Conservation (phyloP, 2,329 filamentous ascomycete species). For the Xylogone sp. region DNA sequence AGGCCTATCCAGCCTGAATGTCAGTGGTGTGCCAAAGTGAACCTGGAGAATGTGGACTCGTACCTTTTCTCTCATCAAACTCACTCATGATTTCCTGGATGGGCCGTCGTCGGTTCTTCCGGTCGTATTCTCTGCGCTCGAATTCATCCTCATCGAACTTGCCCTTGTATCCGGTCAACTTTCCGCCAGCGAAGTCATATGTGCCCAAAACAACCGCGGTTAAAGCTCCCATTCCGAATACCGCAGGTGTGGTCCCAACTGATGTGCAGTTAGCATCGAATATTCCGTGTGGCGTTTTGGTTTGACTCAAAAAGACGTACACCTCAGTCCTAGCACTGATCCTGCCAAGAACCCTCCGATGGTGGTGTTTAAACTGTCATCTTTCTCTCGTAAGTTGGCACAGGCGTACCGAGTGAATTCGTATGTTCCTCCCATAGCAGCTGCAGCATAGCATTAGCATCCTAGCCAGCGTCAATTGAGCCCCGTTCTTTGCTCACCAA, state of each 20-base stretch:
- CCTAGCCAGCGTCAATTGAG: background rate
- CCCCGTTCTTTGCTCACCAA: constrained; percentile 48
- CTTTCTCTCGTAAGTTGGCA: constrained; percentile 65
- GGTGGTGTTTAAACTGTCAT: constrained; percentile 62
- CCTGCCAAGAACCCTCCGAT: constrained; percentile 65
- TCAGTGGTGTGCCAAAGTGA: constrained; percentile 6
- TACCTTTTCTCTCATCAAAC: constrained; percentile 69
- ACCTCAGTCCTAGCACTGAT: constrained; percentile 54
- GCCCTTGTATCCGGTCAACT: constrained; percentile 46
- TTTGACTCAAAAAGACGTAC: constrained; percentile 37
- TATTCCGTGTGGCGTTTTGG: too few relatives aligned
- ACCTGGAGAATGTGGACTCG: background rate
- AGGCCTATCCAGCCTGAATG: constrained; percentile 51
- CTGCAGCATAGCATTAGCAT: constrained; percentile 34
- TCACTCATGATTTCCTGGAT: constrained; percentile 63
- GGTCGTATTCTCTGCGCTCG: constrained; percentile 56
- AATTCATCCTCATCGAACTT: constrained; percentile 57
- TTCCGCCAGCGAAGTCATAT: constrained; percentile 61
- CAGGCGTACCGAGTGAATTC: constrained; percentile 62
- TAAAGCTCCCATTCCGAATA: constrained; percentile 60
- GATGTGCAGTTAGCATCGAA: constrained; percentile 17
- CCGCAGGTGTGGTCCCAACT: constrained; percentile 60
- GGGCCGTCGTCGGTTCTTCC: constrained; percentile 58
- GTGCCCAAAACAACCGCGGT: constrained; percentile 52
- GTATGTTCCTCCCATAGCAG: constrained; percentile 64